These are phyloP conservation scores for Dalbergia cultrata DNA, from an alignment of 306 rosid genomes.

Conservation along the genomic window DNA sequence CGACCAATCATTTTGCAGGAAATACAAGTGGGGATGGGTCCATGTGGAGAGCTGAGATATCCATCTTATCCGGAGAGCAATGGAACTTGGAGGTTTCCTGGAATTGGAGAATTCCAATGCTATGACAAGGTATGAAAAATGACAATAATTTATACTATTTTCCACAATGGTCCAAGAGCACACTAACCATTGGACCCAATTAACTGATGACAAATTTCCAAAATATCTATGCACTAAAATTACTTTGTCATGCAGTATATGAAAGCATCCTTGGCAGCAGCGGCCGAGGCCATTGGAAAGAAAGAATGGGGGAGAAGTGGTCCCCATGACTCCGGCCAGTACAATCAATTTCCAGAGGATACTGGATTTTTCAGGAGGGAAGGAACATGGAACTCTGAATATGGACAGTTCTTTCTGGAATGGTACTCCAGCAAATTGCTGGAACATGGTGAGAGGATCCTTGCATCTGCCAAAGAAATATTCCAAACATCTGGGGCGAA, in stretches of 20 bases:
- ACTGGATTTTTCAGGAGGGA: slow-evolving; percentile 82
- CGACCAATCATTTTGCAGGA: slow-evolving; percentile 67
- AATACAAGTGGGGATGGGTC: slow-evolving; percentile 99
- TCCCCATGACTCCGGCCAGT: slow-evolving; percentile 87
- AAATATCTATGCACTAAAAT: slow-evolving; percentile 43
- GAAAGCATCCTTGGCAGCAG: slow-evolving; percentile 81
- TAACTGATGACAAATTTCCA: slow-evolving; percentile 3
- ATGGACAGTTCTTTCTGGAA: slow-evolving; percentile 82
- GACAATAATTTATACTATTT: neutral
- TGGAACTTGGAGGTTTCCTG: slow-evolving; percentile 97
- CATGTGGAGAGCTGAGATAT: slow-evolving; percentile 98
- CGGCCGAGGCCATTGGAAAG: slow-evolving; percentile 72
- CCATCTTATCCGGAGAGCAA: slow-evolving; percentile 94
- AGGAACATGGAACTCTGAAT: slow-evolving; percentile 87
- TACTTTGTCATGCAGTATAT: slow-evolving; percentile 69
- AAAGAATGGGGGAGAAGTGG: slow-evolving; percentile 86
- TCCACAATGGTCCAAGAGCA: slow-evolving; percentile 12
- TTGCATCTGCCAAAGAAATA: slow-evolving; percentile 74
- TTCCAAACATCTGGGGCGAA: slow-evolving; percentile 75
- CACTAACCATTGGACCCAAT: neutral
- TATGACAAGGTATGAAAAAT: slow-evolving; percentile 81
- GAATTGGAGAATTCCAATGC: slow-evolving; percentile 97
- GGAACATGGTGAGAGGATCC: slow-evolving; percentile 78
- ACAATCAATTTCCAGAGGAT: slow-evolving; percentile 90
- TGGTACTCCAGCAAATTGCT: slow-evolving; percentile 85